Conservation (phyloP, 1,284 basidiomycete genomes). For the Ceratobasidium sp. region DNA sequence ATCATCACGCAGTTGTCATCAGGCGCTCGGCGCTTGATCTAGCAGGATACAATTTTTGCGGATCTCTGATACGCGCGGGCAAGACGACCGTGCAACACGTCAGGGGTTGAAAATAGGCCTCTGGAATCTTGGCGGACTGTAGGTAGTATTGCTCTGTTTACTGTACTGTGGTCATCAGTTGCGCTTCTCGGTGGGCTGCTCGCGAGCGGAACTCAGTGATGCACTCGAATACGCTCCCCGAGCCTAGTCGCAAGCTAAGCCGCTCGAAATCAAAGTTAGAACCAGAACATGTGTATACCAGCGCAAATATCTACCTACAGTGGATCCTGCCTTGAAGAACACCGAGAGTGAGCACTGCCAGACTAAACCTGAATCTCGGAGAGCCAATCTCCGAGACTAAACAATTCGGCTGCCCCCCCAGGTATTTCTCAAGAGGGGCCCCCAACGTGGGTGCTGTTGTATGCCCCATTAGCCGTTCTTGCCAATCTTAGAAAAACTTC, state of each 20-base stretch:
- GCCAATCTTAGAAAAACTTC: background rate
- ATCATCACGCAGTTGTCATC: background rate
- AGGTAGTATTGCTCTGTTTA: too few species aligned
- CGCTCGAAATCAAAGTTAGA: background rate
- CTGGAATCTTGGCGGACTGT: background rate
- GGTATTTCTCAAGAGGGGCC: too few species aligned
- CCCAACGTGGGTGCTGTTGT: too few species aligned
- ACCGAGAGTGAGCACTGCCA: too few species aligned
- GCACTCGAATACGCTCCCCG: background rate
- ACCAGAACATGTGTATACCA: background rate
- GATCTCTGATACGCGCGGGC: too few species aligned
- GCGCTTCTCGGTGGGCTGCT: background rate
- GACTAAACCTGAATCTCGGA: too few species aligned
- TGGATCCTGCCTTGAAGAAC: too few species aligned
- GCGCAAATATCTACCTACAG: background rate
- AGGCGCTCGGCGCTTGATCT: background rate
- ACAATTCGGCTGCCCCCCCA: too few species aligned
- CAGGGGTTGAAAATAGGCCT: background rate
- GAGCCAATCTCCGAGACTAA: too few species aligned
- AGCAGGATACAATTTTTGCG: too few species aligned
- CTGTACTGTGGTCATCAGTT: background rate
- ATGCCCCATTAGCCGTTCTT: background rate
- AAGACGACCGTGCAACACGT: too few species aligned
- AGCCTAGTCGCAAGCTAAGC: background rate
- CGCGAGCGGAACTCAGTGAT: background rate